Percentiles rank a stretch among this genome's conserved stretches.
Conservation (phyloP, 1,284 basidiomycete genomes). For the Phellinidium pouzarii region DNA sequence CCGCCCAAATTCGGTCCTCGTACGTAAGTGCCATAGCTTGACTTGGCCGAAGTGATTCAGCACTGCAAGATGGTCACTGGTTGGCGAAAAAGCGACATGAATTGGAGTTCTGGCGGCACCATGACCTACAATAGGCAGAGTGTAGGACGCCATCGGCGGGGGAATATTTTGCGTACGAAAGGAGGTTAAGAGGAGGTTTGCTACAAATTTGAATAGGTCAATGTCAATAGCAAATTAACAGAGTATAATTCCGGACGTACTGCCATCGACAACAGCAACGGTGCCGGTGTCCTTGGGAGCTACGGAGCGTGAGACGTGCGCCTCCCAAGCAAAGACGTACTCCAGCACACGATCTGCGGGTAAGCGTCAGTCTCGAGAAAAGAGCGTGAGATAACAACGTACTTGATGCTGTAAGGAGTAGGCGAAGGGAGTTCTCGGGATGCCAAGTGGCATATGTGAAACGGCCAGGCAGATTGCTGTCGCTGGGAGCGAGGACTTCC, state of each 20-base stretch:
- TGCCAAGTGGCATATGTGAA: conserved; percentile 82
- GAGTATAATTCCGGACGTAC: conserved; percentile 38
- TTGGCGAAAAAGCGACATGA: conserved; percentile 59
- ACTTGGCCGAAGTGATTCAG: conserved; percentile 63
- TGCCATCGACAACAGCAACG: conserved; percentile 89
- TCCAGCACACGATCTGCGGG: conserved; percentile 49
- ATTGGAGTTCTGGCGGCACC: conserved; percentile 39
- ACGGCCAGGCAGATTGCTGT: conserved; percentile 31
- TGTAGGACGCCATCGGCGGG: conserved; percentile 86
- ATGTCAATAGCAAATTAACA: neutral
- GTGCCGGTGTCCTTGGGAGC: conserved; percentile 77
- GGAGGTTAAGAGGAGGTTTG: conserved; percentile 78
- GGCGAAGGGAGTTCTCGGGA: conserved; percentile 66
- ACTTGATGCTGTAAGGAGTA: conserved; percentile 70
- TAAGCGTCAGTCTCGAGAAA: conserved; percentile 4
- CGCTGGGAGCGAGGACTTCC: conserved; percentile 54
- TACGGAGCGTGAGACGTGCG: conserved; percentile 51
- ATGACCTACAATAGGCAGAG: conserved; percentile 34
- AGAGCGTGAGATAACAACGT: conserved; percentile 25
- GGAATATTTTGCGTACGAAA: conserved; percentile 93
- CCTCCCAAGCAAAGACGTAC: conserved; percentile 73
- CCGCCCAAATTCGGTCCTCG: conserved; percentile 52
- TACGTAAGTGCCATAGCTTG: conserved; percentile 66
- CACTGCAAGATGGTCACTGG: conserved; percentile 54
- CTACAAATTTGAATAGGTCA: conserved; percentile 32